Evolutionary conservation across 2,329 filamentous ascomycete species (phyloP), one percentile per base, ranked within the genome.

Genomic region (Fusarium albosuccineum): DNA sequence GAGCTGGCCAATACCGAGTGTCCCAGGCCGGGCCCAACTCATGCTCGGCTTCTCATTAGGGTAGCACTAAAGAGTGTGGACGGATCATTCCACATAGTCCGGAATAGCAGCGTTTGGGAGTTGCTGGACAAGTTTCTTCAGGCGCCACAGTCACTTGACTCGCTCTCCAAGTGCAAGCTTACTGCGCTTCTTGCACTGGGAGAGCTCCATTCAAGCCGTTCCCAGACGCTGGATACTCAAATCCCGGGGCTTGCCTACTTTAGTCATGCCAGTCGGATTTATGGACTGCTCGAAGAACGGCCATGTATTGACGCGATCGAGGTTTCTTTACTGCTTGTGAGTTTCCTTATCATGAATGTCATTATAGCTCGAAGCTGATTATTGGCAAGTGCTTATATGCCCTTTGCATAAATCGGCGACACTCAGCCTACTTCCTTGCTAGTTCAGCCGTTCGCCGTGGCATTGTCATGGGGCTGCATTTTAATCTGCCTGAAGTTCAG

Each of bases 381-480:
- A 1, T 30, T 11, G 26, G 42, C 42, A 50, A 26, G 50, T 64
- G 27, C 29, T 56, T 66, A 17, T 66, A 63, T 34, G 50, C 63
- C 6, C 29, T 66, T 3, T 46, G 57, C 16, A 29, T 50, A 8
- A 66, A 66, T 13, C 52, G 60, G 4, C 51, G 60, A 4, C 63
- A 63, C 13, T 63, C 63, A 9, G 60, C 56, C 4, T 66, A 49
- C 34, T 45, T 46, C 9, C 34, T 66, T 10, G 60, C 53, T 4
- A 56, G 60, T 10, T 60, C 63, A 26, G 60, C 59, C 3, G 26
- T 66, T 44, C 60, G 60, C 4, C 45, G 60, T 14, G 52, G 51
- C 5, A 57, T 56, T 1, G 48, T 66, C 33, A 66, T 66, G 63
- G 63, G 63, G 11, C 56, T 66, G 5, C 60, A 66, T 45, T 14